Percentiles rank a stretch among this genome's conserved stretches.
Conservation (phyloP, 2,329 filamentous ascomycete genomes). For the Penicillium oxalicum region DNA sequence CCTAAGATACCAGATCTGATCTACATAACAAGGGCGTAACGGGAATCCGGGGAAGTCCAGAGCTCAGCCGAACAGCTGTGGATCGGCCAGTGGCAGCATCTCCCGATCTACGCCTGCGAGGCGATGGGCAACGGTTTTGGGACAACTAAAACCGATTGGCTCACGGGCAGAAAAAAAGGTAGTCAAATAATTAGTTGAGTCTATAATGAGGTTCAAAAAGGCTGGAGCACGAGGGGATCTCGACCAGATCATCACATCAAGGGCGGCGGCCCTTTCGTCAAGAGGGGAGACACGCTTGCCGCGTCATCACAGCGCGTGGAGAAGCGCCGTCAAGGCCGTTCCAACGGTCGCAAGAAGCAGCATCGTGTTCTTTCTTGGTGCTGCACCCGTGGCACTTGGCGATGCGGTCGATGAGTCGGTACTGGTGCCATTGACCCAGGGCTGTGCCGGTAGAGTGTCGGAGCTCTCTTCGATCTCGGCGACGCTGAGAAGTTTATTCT, state of each 20-base stretch:
- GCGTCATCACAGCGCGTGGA: conserved; percentile 5
- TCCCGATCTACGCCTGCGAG: no score
- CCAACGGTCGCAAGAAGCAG: conserved; percentile 2
- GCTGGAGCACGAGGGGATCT: no score
- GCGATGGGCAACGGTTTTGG: no score
- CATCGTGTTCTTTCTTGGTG: background rate
- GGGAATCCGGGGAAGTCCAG: background rate
- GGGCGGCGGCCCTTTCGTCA: no score
- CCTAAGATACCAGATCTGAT: background rate
- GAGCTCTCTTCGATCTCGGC: conserved; percentile 15
- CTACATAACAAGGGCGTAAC: background rate
- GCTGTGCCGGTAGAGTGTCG: conserved; percentile 19
- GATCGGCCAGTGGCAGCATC: no score
- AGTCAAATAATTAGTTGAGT: no score
- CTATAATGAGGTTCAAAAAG: no score
- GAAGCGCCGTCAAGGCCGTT: background rate
- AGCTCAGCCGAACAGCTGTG: no score
- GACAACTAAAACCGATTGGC: no score
- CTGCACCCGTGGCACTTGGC: conserved; percentile 2
- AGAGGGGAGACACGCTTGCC: background rate
- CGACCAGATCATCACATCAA: no score
- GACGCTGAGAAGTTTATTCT: conserved; percentile 20
- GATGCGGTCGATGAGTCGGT: conserved; percentile 2
- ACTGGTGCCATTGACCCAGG: conserved; percentile 15
- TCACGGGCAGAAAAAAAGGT: no score